phyloP scores from a whole-genome alignment of 495 filamentous ascomycete genomes.

The Xylaria curta region DNA sequence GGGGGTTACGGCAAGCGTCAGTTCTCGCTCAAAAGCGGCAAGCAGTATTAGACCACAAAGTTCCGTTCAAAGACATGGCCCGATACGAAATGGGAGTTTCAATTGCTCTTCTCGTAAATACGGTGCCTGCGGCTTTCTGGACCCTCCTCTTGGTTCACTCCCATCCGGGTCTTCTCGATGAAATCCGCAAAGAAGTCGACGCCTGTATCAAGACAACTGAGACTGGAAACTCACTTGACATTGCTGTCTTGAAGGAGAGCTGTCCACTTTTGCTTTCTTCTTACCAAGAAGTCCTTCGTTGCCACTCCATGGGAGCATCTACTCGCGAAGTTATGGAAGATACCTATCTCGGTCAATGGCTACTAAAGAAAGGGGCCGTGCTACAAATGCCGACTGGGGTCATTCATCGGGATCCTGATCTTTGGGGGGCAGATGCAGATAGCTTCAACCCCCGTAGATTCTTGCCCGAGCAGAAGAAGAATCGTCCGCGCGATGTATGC shows the following conservation, averaged over 20 bases:
- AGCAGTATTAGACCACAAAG: no score
- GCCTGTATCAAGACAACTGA: constrained; percentile 30
- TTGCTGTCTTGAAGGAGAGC: constrained; percentile 43
- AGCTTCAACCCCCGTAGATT: constrained; percentile 40
- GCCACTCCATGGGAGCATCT: not conserved
- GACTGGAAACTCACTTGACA: constrained; percentile 34
- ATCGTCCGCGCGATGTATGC: constrained; percentile 29
- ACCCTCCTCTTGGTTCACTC: constrained; percentile 50
- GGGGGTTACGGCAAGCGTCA: no score
- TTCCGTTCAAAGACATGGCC: no score
- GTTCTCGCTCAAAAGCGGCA: no score
- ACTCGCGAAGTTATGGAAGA: not conserved
- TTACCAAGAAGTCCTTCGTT: not conserved
- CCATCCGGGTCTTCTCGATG: constrained; percentile 43
- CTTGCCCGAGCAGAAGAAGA: constrained; percentile 20
- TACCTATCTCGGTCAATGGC: constrained; percentile 24
- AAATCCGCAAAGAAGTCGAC: constrained; percentile 30
- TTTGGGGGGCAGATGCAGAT: constrained; percentile 34
- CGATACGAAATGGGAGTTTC: no score
- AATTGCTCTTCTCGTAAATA: no score
- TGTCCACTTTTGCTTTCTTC: not conserved
- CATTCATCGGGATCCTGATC: constrained; percentile 33
- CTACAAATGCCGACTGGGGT: constrained; percentile 38
- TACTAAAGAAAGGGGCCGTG: constrained; percentile 44
- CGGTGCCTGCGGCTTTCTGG: no score